These are phyloP conservation scores for Baorangia bicolor DNA, from an alignment of 768 basidiomycete species.

Conservation along the genomic window DNA sequence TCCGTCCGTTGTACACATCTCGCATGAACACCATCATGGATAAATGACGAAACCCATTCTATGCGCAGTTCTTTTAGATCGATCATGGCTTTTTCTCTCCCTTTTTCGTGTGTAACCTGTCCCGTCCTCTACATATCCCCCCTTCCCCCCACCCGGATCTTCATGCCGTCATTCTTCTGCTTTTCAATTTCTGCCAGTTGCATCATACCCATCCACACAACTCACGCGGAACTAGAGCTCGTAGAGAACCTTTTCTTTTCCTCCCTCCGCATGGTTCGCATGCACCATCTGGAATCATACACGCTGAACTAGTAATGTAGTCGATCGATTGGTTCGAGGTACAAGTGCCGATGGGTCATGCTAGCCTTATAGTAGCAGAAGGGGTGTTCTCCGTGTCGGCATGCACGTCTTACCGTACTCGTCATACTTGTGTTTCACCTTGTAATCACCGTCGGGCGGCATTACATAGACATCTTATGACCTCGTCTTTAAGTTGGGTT, in stretches of 20 bases:
- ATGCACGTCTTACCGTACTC: neutral
- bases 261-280: neutral
- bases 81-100: neutral
- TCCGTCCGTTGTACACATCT: neutral
- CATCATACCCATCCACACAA: neutral
- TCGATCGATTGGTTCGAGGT: neutral
- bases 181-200: neutral
- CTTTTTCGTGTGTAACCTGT: neutral
- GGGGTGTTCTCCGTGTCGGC: neutral
- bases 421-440: neutral
- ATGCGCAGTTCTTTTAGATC: constrained; percentile 6
- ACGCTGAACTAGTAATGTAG: neutral
- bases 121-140: neutral
- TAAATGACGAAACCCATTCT: neutral
- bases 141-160: neutral
- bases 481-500: neutral
- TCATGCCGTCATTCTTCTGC: neutral
- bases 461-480: neutral
- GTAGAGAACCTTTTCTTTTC: neutral
- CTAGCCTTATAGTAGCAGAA: neutral
- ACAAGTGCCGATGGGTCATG: neutral
- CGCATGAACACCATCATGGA: constrained; percentile 4
- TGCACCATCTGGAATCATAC: neutral
- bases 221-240: constrained; percentile 1
- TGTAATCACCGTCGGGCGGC: constrained; percentile 5